phyloP scores from a whole-genome alignment of 2,329 filamentous ascomycete species.

The Byssothecium circinans region DNA sequence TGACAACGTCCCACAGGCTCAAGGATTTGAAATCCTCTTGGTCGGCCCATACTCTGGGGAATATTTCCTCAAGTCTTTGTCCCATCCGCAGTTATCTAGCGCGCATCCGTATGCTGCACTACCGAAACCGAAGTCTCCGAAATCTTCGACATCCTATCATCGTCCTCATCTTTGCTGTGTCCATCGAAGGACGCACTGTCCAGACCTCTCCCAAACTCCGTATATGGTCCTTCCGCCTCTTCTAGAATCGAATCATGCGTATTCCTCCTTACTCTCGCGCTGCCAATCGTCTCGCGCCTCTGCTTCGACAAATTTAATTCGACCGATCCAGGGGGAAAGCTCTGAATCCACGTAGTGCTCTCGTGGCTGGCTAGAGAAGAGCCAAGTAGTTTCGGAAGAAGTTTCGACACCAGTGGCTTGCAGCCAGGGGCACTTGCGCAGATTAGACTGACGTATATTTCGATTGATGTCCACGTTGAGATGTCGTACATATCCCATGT shows the following conservation, averaged over 20 bases:
- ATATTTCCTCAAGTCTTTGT: no score
- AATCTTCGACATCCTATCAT: not conserved
- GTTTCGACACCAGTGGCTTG: slow-evolving; percentile 19
- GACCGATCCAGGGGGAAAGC: slow-evolving; percentile 4
- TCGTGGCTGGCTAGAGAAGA: slow-evolving; percentile 13
- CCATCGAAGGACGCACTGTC: slow-evolving; percentile 2
- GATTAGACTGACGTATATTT: slow-evolving; percentile 23
- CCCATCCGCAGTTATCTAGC: no score
- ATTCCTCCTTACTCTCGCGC: slow-evolving; percentile 5
- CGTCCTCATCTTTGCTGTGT: not conserved
- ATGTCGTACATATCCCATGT: slow-evolving; percentile 28
- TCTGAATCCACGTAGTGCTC: not conserved
- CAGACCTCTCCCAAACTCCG: slow-evolving; percentile 8
- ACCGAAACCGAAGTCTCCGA: not conserved
- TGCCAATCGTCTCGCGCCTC: slow-evolving; percentile 10
- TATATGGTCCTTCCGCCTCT: slow-evolving; percentile 14
- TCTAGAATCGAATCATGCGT: slow-evolving; percentile 7
- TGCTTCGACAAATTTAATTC: slow-evolving; percentile 14
- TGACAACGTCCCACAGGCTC: no score
- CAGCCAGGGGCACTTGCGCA: slow-evolving; percentile 25
- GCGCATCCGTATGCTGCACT: not conserved
- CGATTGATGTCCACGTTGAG: slow-evolving; percentile 25
- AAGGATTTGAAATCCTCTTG: no score
- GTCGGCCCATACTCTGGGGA: no score
- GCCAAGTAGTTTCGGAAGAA: slow-evolving; percentile 23